phyloP scores from a whole-genome alignment of 305 asterid species.

The Plantago lanceolata region DNA sequence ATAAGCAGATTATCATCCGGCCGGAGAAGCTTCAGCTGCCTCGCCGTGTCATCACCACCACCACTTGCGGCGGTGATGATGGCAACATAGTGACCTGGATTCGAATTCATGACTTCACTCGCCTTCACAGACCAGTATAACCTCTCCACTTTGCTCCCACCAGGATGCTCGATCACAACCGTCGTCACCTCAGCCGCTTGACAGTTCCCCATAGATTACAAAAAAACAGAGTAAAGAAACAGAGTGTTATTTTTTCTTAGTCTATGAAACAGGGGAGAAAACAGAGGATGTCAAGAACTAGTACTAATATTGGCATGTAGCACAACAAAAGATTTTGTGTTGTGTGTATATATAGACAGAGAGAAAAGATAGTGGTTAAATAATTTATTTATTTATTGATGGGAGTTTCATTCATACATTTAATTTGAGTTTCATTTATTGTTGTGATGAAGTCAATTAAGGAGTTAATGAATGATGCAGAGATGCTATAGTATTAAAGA shows the following conservation, averaged over 20 bases:
- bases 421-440: too few relatives aligned
- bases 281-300: too few relatives aligned
- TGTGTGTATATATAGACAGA: too few relatives aligned
- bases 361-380: too few relatives aligned
- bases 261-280: too few relatives aligned
- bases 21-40: constrained; percentile 67
- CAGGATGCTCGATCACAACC: constrained; percentile 68
- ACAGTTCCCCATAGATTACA: constrained; percentile 64
- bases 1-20: constrained; percentile 61
- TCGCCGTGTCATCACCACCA: constrained; percentile 43
- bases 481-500: neutral
- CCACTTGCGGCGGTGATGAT: constrained; percentile 34
- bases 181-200: constrained; percentile 88
- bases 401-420: too few relatives aligned
- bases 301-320: too few relatives aligned
- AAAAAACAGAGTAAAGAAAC: neutral
- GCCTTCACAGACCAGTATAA: constrained; percentile 64
- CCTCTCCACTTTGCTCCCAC: constrained; percentile 51
- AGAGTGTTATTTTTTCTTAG: neutral
- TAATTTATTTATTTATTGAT: too few relatives aligned
- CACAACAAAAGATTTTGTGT: too few relatives aligned
- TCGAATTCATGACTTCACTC: constrained; percentile 54
- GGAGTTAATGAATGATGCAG: too few relatives aligned
- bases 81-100: constrained; percentile 81
- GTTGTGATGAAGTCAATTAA: too few relatives aligned